Base-by-base conservation (phyloP, 768 basidiomycete genomes). In the Lactifluus volemus region DNA sequence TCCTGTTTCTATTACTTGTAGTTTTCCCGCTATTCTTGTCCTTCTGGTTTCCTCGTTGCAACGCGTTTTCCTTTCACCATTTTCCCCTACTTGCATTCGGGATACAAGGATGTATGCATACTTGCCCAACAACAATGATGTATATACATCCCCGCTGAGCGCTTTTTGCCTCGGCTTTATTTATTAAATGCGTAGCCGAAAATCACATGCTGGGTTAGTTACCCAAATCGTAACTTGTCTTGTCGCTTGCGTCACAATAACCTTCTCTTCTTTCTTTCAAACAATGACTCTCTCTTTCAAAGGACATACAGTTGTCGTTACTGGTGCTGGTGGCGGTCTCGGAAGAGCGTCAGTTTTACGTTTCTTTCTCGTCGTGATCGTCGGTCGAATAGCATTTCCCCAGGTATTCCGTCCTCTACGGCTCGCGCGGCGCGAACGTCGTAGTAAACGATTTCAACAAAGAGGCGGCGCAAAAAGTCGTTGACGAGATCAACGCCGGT, bases 371-470 rank as follows among this genome's bases (percentile, higher is more conserved):
- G 39, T 32, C 0, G 14, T 30, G 19, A 45, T 30, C 19, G 8
- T 49, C 29, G 21, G 2, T 36, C 29, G 49, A 41, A 32, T 56
- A 42, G 60, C 53, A 41, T 48, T 11, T 55, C 48, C 45, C 7
- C 70, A 93, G 95, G 8, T 96, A 98, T 75, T 89, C 94, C 1
- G 77, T 91, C 53, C 78, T 95, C 65, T 98, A 92, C 72, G 95
- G 93, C n/a, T 83, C 89, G 10, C 81, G 92, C 54, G 96, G 95
- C 6, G 95, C 96, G 9, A 92, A 90, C 65, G 84, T 98, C 55
- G 91, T 98, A 61, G 91, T 98, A 47, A 98, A 98, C 69, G 97
- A 98, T 71, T 88, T 98, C 70, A 93, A 89, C 67, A 80, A 78
- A 39, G 84, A 84, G 55, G 89, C 92, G 30, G 95, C 95, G 3